A percentile compares a stretch with the other conserved stretches of the same genome.
phyloP scores from a whole-genome alignment of 2,329 filamentous ascomycete genomes.

The Apiospora pterosperma region DNA sequence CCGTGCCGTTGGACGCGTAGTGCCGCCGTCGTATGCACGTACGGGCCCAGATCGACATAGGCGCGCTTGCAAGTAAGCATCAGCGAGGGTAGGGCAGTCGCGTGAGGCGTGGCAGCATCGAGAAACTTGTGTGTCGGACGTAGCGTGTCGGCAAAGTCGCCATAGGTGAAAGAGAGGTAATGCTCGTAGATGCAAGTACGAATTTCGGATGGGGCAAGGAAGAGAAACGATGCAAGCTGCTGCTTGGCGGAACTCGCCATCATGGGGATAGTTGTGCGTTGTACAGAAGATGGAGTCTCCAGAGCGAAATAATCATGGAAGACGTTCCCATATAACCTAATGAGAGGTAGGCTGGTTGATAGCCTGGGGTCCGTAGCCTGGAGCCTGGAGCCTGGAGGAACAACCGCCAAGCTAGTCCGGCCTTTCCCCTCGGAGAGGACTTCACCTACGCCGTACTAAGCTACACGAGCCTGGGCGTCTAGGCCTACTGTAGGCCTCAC shows the following conservation, averaged over 20 bases:
- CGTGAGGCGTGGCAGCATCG: slow-evolving; percentile 8
- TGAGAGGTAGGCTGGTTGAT: too few relatives aligned
- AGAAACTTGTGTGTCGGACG: slow-evolving; percentile 17
- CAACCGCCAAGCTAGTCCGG: too few relatives aligned
- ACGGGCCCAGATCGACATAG: slow-evolving; percentile 16
- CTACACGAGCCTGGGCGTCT: too few relatives aligned
- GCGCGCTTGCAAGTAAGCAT: slow-evolving; percentile 18
- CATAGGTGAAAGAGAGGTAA: slow-evolving; percentile 18
- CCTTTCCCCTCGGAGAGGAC: too few relatives aligned
- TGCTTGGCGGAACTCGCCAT: neutral
- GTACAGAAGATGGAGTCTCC: too few relatives aligned
- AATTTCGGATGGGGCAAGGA: slow-evolving; percentile 18
- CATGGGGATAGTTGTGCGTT: neutral
- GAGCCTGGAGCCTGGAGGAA: neutral
- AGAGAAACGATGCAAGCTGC: slow-evolving; percentile 11
- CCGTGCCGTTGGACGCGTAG: slow-evolving; percentile 23
- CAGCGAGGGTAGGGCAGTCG: slow-evolving; percentile 15
- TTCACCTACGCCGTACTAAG: too few relatives aligned
- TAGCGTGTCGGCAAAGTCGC: slow-evolving; percentile 19
- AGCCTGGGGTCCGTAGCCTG: neutral
- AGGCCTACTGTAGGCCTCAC: too few relatives aligned
- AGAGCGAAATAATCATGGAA: too few relatives aligned
- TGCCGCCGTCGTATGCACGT: slow-evolving; percentile 21
- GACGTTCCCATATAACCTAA: too few relatives aligned
- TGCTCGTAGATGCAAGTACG: slow-evolving; percentile 22